These are phyloP conservation scores for Syzygium aqueum DNA, from an alignment of 345 rosid species.

Conservation along the genomic window DNA sequence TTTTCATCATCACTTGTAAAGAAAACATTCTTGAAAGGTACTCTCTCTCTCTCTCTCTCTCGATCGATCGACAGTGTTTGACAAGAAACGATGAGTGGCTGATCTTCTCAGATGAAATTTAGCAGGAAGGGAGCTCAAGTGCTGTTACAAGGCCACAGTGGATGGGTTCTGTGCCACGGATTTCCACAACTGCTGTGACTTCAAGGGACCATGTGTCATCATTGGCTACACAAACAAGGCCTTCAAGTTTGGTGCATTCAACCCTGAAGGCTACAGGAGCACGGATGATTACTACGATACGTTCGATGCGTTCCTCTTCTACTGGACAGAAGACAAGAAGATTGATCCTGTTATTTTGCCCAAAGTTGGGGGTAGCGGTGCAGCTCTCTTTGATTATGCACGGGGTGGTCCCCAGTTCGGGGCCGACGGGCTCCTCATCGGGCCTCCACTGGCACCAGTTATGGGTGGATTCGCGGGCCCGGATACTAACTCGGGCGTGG, in stretches of 20 bases:
- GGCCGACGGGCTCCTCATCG: constrained; percentile 75
- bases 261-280: constrained; percentile 82
- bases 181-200: constrained; percentile 69
- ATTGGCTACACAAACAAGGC: constrained; percentile 58
- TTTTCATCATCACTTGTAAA: constrained; percentile 55
- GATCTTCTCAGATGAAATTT: neutral
- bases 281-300: constrained; percentile 83
- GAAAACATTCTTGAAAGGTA: constrained; percentile 62
- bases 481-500: constrained; percentile 68
- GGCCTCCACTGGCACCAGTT: constrained; percentile 67
- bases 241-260: constrained; percentile 80
- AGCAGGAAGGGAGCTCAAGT: constrained; percentile 59
- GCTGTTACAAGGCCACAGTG: constrained; percentile 65
- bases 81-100: neutral
- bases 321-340: constrained; percentile 37
- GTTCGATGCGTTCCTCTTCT: constrained; percentile 74
- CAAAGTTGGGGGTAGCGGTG: constrained; percentile 85
- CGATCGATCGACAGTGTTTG: neutral
- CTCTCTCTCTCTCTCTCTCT: neutral
- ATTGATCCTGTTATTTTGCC: constrained; percentile 36
- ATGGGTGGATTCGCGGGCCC: constrained; percentile 87
- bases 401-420: constrained; percentile 63
- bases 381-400: constrained; percentile 79
- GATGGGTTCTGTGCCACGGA: constrained; percentile 80
- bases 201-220: constrained; percentile 90